These are phyloP conservation scores for Volutella citrinella DNA, from an alignment of 2,329 filamentous ascomycete species.

Conservation along the genomic window DNA sequence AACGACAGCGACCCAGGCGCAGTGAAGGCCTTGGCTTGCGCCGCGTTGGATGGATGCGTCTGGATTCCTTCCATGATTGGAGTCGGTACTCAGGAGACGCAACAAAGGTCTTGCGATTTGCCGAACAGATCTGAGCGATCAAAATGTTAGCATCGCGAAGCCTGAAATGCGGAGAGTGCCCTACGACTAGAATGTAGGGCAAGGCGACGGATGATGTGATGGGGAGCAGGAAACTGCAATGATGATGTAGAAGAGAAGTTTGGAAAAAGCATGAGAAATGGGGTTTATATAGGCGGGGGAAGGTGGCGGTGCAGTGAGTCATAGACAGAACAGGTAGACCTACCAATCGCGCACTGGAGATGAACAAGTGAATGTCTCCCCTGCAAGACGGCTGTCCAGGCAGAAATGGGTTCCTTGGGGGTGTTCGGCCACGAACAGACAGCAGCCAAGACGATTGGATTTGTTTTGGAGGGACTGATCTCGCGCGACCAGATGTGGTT, in stretches of 20 bases:
- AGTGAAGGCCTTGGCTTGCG: slow-evolving; percentile 94
- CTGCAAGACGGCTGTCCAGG: slow-evolving; percentile 47
- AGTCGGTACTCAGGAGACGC: slow-evolving; percentile 19
- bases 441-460: slow-evolving; percentile 6
- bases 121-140: slow-evolving; percentile 33
- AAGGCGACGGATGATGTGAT: too few relatives aligned
- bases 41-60: slow-evolving; percentile 86
- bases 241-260: slow-evolving; percentile 22
- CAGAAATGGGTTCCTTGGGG: slow-evolving; percentile 11
- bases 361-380: slow-evolving; percentile 99
- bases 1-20: slow-evolving; percentile 90
- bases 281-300: slow-evolving; percentile 23
- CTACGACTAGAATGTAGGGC: slow-evolving; percentile 26
- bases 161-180: too few relatives aligned
- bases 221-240: too few relatives aligned
- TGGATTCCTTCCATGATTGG: slow-evolving; percentile 81
- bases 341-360: slow-evolving; percentile 80
- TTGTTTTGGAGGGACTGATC: slow-evolving; percentile 6
- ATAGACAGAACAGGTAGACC: slow-evolving; percentile 30
- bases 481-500: too few relatives aligned
- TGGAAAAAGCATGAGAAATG: slow-evolving; percentile 18
- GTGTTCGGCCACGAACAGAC: slow-evolving; percentile 16
- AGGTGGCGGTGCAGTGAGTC: slow-evolving; percentile 21
- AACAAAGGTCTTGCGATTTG: slow-evolving; percentile 13
- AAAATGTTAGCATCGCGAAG: slow-evolving; percentile 26